Percentiles rank a stretch among this genome's conserved stretches.
Conservation (phyloP, 495 filamentous ascomycete genomes). For the Lasiosphaeria miniovina region DNA sequence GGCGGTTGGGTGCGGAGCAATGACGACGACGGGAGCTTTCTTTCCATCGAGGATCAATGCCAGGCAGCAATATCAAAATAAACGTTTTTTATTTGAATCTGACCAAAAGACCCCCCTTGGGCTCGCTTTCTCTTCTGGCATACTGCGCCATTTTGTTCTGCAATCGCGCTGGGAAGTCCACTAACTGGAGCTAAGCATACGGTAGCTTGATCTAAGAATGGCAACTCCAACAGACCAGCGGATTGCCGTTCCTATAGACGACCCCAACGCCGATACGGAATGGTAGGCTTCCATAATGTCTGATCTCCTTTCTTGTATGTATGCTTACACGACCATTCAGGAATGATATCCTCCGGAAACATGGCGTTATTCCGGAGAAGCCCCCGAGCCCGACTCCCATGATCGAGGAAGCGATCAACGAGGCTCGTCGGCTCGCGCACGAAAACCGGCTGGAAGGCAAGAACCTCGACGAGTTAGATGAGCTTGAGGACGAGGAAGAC, state of each 20-base stretch:
- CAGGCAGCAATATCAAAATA: too few relatives aligned
- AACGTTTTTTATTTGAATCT: too few relatives aligned
- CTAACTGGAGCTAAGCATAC: neutral
- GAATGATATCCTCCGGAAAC: slow-evolving; percentile 98
- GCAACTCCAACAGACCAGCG: slow-evolving; percentile 65
- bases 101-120: too few relatives aligned
- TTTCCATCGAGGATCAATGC: neutral
- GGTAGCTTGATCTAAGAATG: slow-evolving; percentile 49
- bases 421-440: slow-evolving; percentile 74
- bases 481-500: slow-evolving; percentile 88
- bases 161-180: too few relatives aligned
- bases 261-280: slow-evolving; percentile 97
- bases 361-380: slow-evolving; percentile 94
- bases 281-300: slow-evolving; percentile 55
- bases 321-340: slow-evolving; percentile 43
- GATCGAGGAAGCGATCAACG: slow-evolving; percentile 90
- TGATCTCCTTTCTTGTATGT: neutral
- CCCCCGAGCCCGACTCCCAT: slow-evolving; percentile 89
- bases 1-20: neutral
- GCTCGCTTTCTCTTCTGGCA: too few relatives aligned
- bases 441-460: slow-evolving; percentile 92
- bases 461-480: slow-evolving; percentile 87
- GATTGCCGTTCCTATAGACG: slow-evolving; percentile 77
- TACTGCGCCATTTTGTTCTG: too few relatives aligned
- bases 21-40: neutral